A percentile compares a stretch with the other conserved stretches of the same genome.
Evolutionary conservation across 2,329 filamentous ascomycete species (phyloP).

Genomic region (Colletotrichum spaethianum): DNA sequence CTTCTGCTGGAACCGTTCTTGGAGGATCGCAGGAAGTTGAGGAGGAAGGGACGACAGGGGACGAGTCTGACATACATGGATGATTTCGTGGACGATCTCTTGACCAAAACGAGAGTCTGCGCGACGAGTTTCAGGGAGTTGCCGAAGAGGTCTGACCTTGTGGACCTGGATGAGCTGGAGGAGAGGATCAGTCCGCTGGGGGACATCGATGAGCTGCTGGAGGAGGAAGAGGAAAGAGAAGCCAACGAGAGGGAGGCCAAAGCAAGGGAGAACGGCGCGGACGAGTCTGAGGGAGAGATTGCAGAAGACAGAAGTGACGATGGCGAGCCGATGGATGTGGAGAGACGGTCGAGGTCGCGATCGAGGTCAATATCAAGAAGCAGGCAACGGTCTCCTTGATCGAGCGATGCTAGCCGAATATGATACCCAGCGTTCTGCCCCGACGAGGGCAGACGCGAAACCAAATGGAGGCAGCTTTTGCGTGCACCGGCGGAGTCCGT

Average conservation of each 20-base stretch:
- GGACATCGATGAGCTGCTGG: conserved; percentile 80
- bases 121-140: conserved; percentile 94
- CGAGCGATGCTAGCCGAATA: background rate
- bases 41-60: conserved; percentile 80
- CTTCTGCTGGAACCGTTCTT: conserved; percentile 84
- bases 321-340: conserved; percentile 55
- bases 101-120: conserved; percentile 91
- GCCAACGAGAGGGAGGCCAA: conserved; percentile 43
- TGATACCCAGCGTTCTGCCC: conserved; percentile 30
- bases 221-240: conserved; percentile 63
- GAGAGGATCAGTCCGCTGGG: conserved; percentile 87
- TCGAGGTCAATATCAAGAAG: conserved; percentile 38
- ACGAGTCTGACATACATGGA: conserved; percentile 87
- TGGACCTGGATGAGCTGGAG: conserved; percentile 91
- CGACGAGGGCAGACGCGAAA: background rate
- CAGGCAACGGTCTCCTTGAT: conserved; percentile 25
- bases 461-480: background rate
- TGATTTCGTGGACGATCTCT: conserved; percentile 92
- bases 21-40: conserved; percentile 86
- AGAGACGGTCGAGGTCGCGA: conserved; percentile 39
- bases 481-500: background rate
- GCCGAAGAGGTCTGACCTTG: conserved; percentile 83
- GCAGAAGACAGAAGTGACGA: conserved; percentile 45
- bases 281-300: conserved; percentile 59
- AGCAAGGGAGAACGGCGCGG: conserved; percentile 44